Evolutionary conservation across 108 stramenopile genomes (phyloP).

Genomic region (Nitzschia sp.): DNA sequence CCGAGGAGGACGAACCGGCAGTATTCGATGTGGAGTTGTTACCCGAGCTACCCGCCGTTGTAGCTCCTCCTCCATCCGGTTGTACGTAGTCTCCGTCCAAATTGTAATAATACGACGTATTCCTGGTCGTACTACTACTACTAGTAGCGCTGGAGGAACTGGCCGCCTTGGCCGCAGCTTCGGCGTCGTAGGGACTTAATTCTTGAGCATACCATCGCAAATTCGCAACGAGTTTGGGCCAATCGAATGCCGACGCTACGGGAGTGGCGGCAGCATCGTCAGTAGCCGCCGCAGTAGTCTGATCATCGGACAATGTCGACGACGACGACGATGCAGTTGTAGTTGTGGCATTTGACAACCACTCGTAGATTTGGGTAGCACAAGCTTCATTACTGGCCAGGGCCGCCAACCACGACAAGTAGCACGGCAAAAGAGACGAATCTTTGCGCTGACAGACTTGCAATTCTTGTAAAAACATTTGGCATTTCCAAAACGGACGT

Average conservation of each 20-base stretch:
- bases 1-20: slow-evolving; percentile 7
- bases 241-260: not conserved
- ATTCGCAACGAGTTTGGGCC: slow-evolving; percentile 18
- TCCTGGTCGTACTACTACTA: slow-evolving; percentile 1
- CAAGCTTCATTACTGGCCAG: slow-evolving; percentile 50
- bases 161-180: slow-evolving; percentile 15
- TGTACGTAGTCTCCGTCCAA: slow-evolving; percentile 35
- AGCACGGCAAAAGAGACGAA: slow-evolving; percentile 52
- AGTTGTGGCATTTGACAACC: slow-evolving; percentile 30
- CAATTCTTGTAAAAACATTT: slow-evolving; percentile 50
- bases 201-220: slow-evolving; percentile 75
- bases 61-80: not conserved
- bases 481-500: slow-evolving; percentile 26
- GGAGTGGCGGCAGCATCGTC: not conserved
- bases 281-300: not conserved
- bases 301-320: not conserved
- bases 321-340: not conserved
- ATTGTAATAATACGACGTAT: slow-evolving; percentile 80
- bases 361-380: slow-evolving; percentile 51
- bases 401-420: slow-evolving; percentile 71
- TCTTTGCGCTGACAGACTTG: slow-evolving; percentile 51
- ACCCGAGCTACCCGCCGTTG: not conserved
- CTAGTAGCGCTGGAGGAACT: slow-evolving; percentile 21
- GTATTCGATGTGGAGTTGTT: not conserved
- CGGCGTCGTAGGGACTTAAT: slow-evolving; percentile 48